Evolutionary conservation across 345 rosid genomes (phyloP).

Genomic region (Gossypium rotundifolium): DNA sequence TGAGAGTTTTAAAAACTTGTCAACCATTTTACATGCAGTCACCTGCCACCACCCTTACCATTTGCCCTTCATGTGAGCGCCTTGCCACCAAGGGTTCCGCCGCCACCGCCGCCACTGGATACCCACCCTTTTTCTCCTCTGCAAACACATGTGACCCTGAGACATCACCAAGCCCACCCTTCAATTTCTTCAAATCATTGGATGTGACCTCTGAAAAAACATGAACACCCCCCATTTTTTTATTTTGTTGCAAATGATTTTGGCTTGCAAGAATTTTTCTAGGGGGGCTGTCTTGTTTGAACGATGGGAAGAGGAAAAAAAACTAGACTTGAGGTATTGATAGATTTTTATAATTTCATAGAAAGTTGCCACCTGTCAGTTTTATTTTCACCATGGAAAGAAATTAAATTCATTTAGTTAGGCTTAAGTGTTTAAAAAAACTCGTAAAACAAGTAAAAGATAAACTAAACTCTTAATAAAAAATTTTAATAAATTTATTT

Average conservation of each 20-base stretch:
- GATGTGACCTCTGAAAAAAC: background rate
- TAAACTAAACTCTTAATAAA: too few species aligned
- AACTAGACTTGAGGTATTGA: background rate
- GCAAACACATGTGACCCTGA: slow-evolving; percentile 11
- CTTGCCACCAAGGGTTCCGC: slow-evolving; percentile 26
- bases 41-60: slow-evolving; percentile 97
- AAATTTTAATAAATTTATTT: too few species aligned
- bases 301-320: background rate
- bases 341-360: slow-evolving; percentile 11
- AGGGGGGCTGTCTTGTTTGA: background rate
- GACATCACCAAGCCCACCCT: slow-evolving; percentile 22
- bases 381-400: background rate
- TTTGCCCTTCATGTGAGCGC: slow-evolving; percentile 98
- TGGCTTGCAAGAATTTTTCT: background rate
- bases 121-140: slow-evolving; percentile 23
- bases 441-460: too few species aligned
- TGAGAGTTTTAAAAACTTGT: slow-evolving; percentile 76
- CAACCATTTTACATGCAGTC: slow-evolving; percentile 89
- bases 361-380: background rate
- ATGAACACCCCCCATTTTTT: background rate
- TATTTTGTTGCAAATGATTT: slow-evolving; percentile 7
- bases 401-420: background rate
- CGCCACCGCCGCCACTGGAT: background rate
- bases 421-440: too few species aligned
- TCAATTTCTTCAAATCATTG: slow-evolving; percentile 22